phyloP scores from a whole-genome alignment of 2,329 filamentous ascomycete genomes.

The Pyrenophora teres region DNA sequence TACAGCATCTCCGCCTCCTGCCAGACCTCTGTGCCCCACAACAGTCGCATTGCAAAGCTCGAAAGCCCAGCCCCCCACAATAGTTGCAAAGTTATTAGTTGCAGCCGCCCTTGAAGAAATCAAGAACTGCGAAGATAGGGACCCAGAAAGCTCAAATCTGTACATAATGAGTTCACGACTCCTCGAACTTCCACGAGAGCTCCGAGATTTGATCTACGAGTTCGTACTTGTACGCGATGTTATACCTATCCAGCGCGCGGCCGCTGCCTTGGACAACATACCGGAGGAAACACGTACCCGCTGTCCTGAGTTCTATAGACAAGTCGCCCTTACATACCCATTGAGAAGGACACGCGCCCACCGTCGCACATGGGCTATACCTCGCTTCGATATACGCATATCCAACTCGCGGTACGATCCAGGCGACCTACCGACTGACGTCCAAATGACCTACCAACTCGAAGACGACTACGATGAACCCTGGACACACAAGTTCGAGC shows the following conservation, averaged over 20 bases:
- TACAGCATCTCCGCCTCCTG: too few species aligned
- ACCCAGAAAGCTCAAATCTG: background rate
- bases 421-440: slow-evolving; percentile 11
- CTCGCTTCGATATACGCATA: slow-evolving; percentile 22
- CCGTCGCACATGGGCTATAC: slow-evolving; percentile 23
- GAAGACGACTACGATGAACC: background rate
- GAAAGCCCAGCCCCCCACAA: background rate
- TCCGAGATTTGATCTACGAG: slow-evolving; percentile 29
- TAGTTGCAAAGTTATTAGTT: too few species aligned
- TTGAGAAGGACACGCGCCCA: slow-evolving; percentile 10
- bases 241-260: slow-evolving; percentile 22
- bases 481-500: slow-evolving; percentile 4
- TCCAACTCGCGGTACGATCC: slow-evolving; percentile 7
- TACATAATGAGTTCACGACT: slow-evolving; percentile 13
- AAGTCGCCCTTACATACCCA: slow-evolving; percentile 12
- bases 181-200: slow-evolving; percentile 24
- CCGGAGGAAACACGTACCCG: slow-evolving; percentile 6
- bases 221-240: slow-evolving; percentile 21
- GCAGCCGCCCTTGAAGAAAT: too few species aligned
- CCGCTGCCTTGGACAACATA: background rate
- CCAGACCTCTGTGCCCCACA: background rate
- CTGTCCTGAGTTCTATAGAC: slow-evolving; percentile 6
- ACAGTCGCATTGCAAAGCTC: background rate
- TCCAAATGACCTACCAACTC: slow-evolving; percentile 31
- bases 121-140: background rate